Percentiles rank a stretch among this genome's conserved stretches.
These are phyloP conservation scores for Cutaneotrichosporon sp. DNA, from an alignment of 1,284 basidiomycete species.

Conservation along the genomic window DNA sequence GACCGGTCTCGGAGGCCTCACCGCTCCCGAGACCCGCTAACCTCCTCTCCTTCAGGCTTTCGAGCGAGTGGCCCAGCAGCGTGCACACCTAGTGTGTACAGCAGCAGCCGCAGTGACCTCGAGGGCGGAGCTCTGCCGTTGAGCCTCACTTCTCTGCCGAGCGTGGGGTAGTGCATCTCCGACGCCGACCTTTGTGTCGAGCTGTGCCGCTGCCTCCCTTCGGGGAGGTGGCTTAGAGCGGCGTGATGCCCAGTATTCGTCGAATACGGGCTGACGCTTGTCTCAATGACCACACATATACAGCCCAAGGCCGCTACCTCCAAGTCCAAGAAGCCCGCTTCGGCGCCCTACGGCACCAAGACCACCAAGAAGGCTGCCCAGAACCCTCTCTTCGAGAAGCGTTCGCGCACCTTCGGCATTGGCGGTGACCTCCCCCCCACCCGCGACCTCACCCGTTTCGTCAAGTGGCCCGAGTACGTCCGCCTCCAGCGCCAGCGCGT, in stretches of 20 bases:
- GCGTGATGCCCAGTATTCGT: constrained; percentile 37
- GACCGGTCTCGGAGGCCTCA: constrained; percentile 5
- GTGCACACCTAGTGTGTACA: not conserved
- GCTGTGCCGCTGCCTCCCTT: constrained; percentile 18
- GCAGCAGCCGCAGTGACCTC: constrained; percentile 12
- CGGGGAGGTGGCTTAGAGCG: constrained; percentile 30
- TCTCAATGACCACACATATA: constrained; percentile 50
- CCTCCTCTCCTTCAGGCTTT: constrained; percentile 15
- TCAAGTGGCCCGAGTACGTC: constrained; percentile 99
- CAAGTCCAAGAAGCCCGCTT: constrained; percentile 55
- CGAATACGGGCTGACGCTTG: constrained; percentile 40
- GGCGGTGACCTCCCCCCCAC: constrained; percentile 93
- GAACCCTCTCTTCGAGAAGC: constrained; percentile 95
- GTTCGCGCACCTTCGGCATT: constrained; percentile 91
- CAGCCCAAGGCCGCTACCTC: constrained; percentile 55
- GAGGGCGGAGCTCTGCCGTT: constrained; percentile 12
- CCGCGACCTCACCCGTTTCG: constrained; percentile 93
- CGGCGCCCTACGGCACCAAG: constrained; percentile 65
- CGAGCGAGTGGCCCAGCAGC: constrained; percentile 8
- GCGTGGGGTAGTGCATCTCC: constrained; percentile 5
- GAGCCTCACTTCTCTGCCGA: not conserved
- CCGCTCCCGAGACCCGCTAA: constrained; percentile 3
- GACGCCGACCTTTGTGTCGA: constrained; percentile 17
- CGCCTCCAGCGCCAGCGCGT: constrained; percentile 98
- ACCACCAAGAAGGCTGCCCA: constrained; percentile 72